These are phyloP conservation scores for Circinella minor DNA, from an alignment of 371 early-diverging fungal genomes.

Conservation along the genomic window DNA sequence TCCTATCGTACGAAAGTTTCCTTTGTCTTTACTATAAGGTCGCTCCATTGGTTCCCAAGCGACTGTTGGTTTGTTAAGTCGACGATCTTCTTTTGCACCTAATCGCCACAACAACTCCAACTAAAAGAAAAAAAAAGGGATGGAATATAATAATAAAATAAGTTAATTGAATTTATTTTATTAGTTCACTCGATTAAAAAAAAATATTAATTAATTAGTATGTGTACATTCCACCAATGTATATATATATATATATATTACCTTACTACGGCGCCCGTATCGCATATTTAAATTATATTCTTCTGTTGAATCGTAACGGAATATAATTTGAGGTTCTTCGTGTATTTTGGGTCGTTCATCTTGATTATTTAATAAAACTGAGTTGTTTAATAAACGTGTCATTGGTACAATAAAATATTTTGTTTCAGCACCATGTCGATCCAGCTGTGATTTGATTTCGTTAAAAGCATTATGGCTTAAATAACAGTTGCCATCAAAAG, in stretches of 20 bases:
- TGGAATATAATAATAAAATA: no score
- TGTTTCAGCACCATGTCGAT: slow-evolving; percentile 49
- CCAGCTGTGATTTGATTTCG: slow-evolving; percentile 64
- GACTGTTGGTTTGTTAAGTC: slow-evolving; percentile 62
- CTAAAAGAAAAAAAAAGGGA: slow-evolving; percentile 23
- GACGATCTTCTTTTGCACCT: slow-evolving; percentile 62
- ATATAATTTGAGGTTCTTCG: slow-evolving; percentile 76
- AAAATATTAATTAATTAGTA: no score
- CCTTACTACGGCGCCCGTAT: slow-evolving; percentile 76
- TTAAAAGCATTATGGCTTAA: slow-evolving; percentile 60
- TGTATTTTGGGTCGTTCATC: slow-evolving; percentile 67
- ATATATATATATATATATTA: slow-evolving; percentile 21
- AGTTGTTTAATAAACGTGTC: slow-evolving; percentile 68
- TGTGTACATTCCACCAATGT: no score
- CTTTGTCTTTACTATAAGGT: slow-evolving; percentile 57
- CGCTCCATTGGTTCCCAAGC: slow-evolving; percentile 67
- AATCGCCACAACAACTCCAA: slow-evolving; percentile 69
- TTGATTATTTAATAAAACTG: slow-evolving; percentile 52
- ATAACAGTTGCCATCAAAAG: slow-evolving; percentile 76
- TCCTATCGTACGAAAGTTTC: slow-evolving; percentile 66
- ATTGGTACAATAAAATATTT: slow-evolving; percentile 76
- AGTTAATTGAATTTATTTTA: no score
- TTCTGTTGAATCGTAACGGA: slow-evolving; percentile 63
- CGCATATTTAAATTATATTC: slow-evolving; percentile 71
- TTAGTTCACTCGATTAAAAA: no score